A percentile compares a stretch with the other conserved stretches of the same genome.
These are phyloP conservation scores for Ceratobasidium sp. DNA, from an alignment of 1,284 basidiomycete genomes.

Conservation along the genomic window DNA sequence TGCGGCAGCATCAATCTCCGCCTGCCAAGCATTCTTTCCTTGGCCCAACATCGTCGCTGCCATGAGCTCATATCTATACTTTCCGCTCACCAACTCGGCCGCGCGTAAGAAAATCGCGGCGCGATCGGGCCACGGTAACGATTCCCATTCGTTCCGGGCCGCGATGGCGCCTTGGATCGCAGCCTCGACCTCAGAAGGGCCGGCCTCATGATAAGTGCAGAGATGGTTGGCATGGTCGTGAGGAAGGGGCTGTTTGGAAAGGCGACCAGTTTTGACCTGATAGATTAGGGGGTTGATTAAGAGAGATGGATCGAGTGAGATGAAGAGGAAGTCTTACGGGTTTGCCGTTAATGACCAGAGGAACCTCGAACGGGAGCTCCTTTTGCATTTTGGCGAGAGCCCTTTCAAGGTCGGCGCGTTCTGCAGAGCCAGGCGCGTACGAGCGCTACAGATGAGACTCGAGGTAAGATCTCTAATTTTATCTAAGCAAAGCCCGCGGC, in stretches of 20 bases:
- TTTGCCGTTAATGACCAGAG: slow-evolving; percentile 92
- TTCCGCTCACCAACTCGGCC: slow-evolving; percentile 92
- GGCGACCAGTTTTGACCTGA: slow-evolving; percentile 86
- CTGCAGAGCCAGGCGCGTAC: slow-evolving; percentile 85
- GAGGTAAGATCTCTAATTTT: neutral
- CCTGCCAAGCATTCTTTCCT: slow-evolving; percentile 99
- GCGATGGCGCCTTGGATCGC: slow-evolving; percentile 92
- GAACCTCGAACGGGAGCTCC: slow-evolving; percentile 89
- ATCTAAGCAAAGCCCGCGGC: slow-evolving; percentile 50
- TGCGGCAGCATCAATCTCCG: slow-evolving; percentile 98
- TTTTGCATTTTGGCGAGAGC: slow-evolving; percentile 86
- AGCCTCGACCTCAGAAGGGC: slow-evolving; percentile 76
- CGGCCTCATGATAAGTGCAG: slow-evolving; percentile 91
- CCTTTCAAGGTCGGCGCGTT: slow-evolving; percentile 81
- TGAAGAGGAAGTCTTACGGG: slow-evolving; percentile 66
- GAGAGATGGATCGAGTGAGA: neutral
- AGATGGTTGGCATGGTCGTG: slow-evolving; percentile 85
- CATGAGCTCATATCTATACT: slow-evolving; percentile 94
- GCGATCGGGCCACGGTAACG: slow-evolving; percentile 94
- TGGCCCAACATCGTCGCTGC: slow-evolving; percentile 98
- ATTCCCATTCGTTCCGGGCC: slow-evolving; percentile 91
- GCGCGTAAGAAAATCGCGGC: slow-evolving; percentile 98
- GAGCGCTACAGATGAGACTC: slow-evolving; percentile 57
- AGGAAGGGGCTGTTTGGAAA: slow-evolving; percentile 84
- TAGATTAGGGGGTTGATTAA: neutral